These are phyloP conservation scores for Aspergillus terreus DNA, from an alignment of 2,329 filamentous ascomycete species.

Conservation along the genomic window DNA sequence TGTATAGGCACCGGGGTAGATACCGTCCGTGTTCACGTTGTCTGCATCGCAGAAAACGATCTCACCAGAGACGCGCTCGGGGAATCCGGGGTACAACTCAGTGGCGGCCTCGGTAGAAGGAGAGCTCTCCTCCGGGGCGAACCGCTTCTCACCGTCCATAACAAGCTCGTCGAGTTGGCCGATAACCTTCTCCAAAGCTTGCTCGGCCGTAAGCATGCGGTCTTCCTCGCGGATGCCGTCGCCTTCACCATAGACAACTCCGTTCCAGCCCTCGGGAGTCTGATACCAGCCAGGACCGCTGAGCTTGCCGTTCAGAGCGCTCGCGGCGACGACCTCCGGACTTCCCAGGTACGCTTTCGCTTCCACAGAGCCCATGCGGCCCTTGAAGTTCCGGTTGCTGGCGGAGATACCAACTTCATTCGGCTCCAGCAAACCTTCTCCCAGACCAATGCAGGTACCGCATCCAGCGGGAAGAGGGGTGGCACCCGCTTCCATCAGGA, in stretches of 20 bases:
- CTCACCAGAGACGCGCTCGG: conserved; percentile 75
- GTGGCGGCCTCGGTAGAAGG: conserved; percentile 41
- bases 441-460: conserved; percentile 82
- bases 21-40: conserved; percentile 88
- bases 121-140: conserved; percentile 21
- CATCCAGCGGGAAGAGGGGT: conserved; percentile 68
- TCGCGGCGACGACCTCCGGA: conserved; percentile 89
- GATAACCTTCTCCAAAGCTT: conserved; percentile 69
- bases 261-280: conserved; percentile 63
- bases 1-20: conserved; percentile 88
- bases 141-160: conserved; percentile 49
- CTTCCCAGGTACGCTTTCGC: conserved; percentile 83
- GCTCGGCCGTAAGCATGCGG: conserved; percentile 62
- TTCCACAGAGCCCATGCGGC: conserved; percentile 76
- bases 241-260: conserved; percentile 64
- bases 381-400: conserved; percentile 86
- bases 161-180: conserved; percentile 64
- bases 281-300: conserved; percentile 73
- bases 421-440: conserved; percentile 71
- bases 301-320: conserved; percentile 60
- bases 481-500: conserved; percentile 75
- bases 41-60: conserved; percentile 83
- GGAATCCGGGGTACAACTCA: conserved; percentile 80
- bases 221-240: conserved; percentile 63
- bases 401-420: conserved; percentile 86